These are phyloP conservation scores for Sporothrix protearum DNA, from an alignment of 2,329 filamentous ascomycete genomes.

Conservation along the genomic window DNA sequence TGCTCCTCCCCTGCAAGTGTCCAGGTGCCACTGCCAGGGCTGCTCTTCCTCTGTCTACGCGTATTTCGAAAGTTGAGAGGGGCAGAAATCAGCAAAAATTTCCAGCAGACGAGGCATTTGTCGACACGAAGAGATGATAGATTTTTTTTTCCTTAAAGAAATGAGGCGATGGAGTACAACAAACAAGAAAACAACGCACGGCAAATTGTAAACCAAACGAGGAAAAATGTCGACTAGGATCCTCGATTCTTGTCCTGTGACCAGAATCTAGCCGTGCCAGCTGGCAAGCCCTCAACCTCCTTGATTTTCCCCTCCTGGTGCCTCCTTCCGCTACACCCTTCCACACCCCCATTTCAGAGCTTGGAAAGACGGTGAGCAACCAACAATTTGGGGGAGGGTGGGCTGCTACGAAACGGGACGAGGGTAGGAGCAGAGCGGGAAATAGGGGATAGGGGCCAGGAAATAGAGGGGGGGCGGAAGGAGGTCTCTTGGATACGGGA, in stretches of 20 bases:
- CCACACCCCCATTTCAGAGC: background rate
- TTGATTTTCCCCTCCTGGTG: background rate
- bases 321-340: slow-evolving; percentile 9
- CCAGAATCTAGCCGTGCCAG: background rate
- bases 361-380: slow-evolving; percentile 19
- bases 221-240: background rate
- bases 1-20: background rate
- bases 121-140: background rate
- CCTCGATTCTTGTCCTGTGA: slow-evolving; percentile 11
- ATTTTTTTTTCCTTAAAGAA: too few species aligned
- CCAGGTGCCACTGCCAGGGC: background rate
- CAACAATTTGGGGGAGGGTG: background rate
- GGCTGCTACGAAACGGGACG: background rate
- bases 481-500: background rate
- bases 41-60: slow-evolving; percentile 3
- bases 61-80: slow-evolving; percentile 12
- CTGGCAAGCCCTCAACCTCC: slow-evolving; percentile 4
- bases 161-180: background rate
- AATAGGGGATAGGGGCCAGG: background rate
- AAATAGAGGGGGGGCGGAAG: background rate
- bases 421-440: background rate
- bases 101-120: slow-evolving; percentile 17
- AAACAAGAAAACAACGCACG: background rate
- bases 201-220: background rate
- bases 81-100: background rate